phyloP scores from a whole-genome alignment of 768 basidiomycete species.

The Collybia sordida region DNA sequence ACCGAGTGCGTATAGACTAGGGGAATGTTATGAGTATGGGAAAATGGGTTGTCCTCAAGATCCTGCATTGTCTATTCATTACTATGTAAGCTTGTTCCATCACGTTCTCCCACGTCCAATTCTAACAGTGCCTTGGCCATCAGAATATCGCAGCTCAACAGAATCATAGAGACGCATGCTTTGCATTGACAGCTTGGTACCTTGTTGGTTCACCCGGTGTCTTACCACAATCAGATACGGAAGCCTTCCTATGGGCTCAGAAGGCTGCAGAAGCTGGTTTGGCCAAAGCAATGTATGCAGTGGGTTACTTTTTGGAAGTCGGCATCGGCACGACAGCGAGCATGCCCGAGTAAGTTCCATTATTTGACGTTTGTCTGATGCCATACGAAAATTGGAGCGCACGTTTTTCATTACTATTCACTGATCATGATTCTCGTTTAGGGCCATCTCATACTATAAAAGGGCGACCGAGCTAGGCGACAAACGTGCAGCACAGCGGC shows the following conservation, averaged over 20 bases:
- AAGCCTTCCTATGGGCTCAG: conserved; percentile 97
- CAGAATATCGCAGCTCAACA: conserved; percentile 98
- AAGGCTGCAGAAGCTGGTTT: conserved; percentile 92
- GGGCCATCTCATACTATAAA: conserved; percentile 82
- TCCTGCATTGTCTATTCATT: conserved; percentile 95
- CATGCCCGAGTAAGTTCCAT: conserved; percentile 57
- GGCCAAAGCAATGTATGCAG: conserved; percentile 95
- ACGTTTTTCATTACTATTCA: background rate
- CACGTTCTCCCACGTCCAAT: conserved; percentile 5
- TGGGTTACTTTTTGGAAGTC: conserved; percentile 96
- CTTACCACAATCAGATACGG: conserved; percentile 96
- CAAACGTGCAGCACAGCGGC: conserved; percentile 85
- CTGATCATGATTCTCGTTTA: conserved; percentile 23
- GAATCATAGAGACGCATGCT: conserved; percentile 95
- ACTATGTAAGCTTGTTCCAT: conserved; percentile 72
- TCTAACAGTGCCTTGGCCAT: conserved; percentile 9
- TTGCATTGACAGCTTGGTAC: conserved; percentile 98
- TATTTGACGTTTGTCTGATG: conserved; percentile 7
- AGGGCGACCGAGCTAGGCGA: conserved; percentile 90
- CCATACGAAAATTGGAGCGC: background rate
- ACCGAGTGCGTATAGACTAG: conserved; percentile 91
- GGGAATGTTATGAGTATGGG: conserved; percentile 99
- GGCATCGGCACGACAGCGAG: conserved; percentile 80
- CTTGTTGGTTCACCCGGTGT: conserved; percentile 98
- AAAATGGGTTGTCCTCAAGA: conserved; percentile 99